Evolutionary conservation across 257 asterid species (phyloP), one percentile per base, ranked within the genome.

Genomic region (Rubia yunnanensis): DNA sequence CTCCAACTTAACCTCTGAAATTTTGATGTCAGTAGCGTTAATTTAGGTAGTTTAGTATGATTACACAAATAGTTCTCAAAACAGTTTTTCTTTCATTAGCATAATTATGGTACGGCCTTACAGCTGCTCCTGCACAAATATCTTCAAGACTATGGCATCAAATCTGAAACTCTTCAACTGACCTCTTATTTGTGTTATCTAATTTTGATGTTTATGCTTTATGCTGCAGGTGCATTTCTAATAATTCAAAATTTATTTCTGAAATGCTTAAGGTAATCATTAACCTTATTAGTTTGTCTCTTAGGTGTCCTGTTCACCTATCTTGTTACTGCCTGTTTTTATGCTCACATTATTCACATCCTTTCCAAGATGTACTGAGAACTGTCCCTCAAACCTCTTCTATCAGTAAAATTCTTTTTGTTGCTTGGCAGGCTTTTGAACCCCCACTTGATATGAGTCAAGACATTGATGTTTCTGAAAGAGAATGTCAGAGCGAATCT

Each of bases 251-350:
- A 76, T 92, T 89, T 86, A 86, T 92, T 77, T 89, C 87, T 79
- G 97, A 92, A 81, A 92, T 92, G 97, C 95, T 92, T 39, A 87
- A 92, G 99, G 99, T 92, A 78, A 80, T 72, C 72, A 35, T 22
- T 64, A 20, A 63, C 56, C 46, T 67, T 66, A 26, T 66, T 66
- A 1, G 3, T 56, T 64, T 26, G 22, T 64, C 35, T 48, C 46
- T 63, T 66, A 28, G 59, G 50, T 54, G 64, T 50, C 58, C 1
- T 75, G 32, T 56, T 15, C 28, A 9, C 39, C 53, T 57, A 39
- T 39, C 20, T 70, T 35, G 54, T 27, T 57, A 63, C 57, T 73
- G 70, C 24, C 27, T 14, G 17, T 23, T 57, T 56, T 68, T 57
- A 4, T 1, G 18, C 28, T 18, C 22, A 8, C 20, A 15, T 39